Evolutionary conservation across 352 stramenopile genomes (phyloP).

Genomic region (Pythium graminicola): DNA sequence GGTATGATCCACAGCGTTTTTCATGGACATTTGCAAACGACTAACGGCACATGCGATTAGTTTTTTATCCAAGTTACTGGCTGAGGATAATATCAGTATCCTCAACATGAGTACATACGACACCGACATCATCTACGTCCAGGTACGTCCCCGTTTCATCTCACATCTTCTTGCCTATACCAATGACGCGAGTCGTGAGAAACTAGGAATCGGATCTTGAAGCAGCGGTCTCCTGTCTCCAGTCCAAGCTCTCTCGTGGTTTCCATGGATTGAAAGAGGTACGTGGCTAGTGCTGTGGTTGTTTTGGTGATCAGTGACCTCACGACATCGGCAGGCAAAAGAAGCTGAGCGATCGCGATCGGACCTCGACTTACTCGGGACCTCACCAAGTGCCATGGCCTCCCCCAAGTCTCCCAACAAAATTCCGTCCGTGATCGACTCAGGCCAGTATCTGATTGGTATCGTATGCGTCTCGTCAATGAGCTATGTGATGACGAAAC

Average conservation of each 20-base stretch:
- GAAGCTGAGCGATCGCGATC: conserved; percentile 17
- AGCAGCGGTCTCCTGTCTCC: conserved; percentile 60
- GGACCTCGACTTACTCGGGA: background rate
- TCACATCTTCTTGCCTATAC: too few species aligned
- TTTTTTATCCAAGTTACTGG: conserved; percentile 78
- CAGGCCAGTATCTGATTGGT: conserved; percentile 75
- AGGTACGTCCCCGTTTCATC: conserved; percentile 20
- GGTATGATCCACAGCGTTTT: conserved; percentile 8
- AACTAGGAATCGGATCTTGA: conserved; percentile 49
- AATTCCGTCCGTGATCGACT: conserved; percentile 36
- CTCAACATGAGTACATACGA: conserved; percentile 90
- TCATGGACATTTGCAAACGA: background rate
- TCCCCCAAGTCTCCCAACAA: conserved; percentile 8
- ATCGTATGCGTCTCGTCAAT: background rate
- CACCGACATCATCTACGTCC: conserved; percentile 85
- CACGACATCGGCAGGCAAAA: conserved; percentile 8
- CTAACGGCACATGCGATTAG: conserved; percentile 8
- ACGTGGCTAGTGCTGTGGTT: background rate
- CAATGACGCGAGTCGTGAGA: too few species aligned
- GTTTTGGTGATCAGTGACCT: background rate
- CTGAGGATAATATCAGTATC: conserved; percentile 82
- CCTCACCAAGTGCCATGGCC: conserved; percentile 5
- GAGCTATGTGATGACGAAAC: background rate
- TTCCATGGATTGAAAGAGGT: conserved; percentile 80
- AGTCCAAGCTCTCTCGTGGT: conserved; percentile 69